These are phyloP conservation scores for Gelatoporia subvermispora DNA, from an alignment of 768 basidiomycete genomes.

Conservation along the genomic window DNA sequence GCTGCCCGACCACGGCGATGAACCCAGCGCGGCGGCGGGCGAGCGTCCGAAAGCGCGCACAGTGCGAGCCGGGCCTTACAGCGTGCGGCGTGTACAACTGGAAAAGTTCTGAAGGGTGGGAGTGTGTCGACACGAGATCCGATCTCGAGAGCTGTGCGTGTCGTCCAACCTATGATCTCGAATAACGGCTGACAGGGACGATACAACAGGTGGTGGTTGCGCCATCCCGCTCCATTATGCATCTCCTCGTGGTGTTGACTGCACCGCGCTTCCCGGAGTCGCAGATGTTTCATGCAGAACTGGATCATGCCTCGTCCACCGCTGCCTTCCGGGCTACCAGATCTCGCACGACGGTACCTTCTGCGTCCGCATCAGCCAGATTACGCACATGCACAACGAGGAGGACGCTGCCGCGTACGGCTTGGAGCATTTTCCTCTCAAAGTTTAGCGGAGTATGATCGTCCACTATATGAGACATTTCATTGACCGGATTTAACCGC, in stretches of 20 bases:
- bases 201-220: slow-evolving; percentile 43
- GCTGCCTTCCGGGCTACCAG: slow-evolving; percentile 40
- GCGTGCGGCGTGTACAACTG: slow-evolving; percentile 42
- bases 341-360: slow-evolving; percentile 12
- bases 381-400: not conserved
- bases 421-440: not conserved
- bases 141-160: slow-evolving; percentile 52
- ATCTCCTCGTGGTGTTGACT: slow-evolving; percentile 41
- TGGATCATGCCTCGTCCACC: slow-evolving; percentile 40
- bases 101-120: slow-evolving; percentile 32
- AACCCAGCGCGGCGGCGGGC: slow-evolving; percentile 26
- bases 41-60: slow-evolving; percentile 22
- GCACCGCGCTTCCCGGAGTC: slow-evolving; percentile 43
- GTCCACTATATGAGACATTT: too few relatives aligned
- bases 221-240: slow-evolving; percentile 26
- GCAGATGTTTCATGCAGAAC: slow-evolving; percentile 43
- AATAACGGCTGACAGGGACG: not conserved
- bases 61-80: slow-evolving; percentile 32
- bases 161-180: not conserved
- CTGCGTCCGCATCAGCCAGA: slow-evolving; percentile 8
- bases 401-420: not conserved
- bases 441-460: too few relatives aligned
- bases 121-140: slow-evolving; percentile 41
- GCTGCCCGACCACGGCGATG: slow-evolving; percentile 26
- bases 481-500: too few relatives aligned